Base-by-base conservation (phyloP, 108 stramenopile genomes). In the Aurantiochytrium sp. region DNA sequence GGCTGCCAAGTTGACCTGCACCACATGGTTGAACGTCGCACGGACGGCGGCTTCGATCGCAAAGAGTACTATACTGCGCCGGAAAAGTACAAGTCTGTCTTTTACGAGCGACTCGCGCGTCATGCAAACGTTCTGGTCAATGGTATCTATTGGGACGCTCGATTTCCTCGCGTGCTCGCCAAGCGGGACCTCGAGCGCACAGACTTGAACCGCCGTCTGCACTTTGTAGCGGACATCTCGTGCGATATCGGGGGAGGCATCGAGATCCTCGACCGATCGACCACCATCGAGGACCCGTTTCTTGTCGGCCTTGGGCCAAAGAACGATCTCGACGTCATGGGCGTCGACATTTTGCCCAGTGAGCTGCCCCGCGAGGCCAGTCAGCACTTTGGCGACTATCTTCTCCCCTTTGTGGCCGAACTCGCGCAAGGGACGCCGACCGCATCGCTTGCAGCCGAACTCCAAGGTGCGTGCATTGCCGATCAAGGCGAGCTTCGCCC, bases 61-160 rank as follows among this genome's bases (percentile, higher is more conserved):
- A 88, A 91, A 42, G 93, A 97, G 89, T 97, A 94, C 92, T 89
- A 91, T 44, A 72, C 89, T 35, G 91, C 95, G 90, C 96, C 97
- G 4, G 87, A 60, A 16, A 58, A 89, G n/a, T 97, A 97, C 89
- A 90, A 91, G 87, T 91, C 93, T 44, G 89, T 90, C 44, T 97
- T 97, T 92, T 90, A 92, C 29, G 87, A 90, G 53, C 90, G 87
- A 42, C 88, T 96, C 51, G 95, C 95, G 55, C 96, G 96, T 5
- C 90, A 94, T 87, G 72, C 89, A 60, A 92, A 93, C 88, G 95
- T 95, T 35, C 53, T 97, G 42, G 91, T 96, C 28, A 96, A 96
- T 90, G 93, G 95, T 44, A 93, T 93, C 42, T 97, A 96, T 90
- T 97, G 97, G 97, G 96, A 97, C 88, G 90, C 93, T 58, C 90